These are phyloP conservation scores for Penicillium coffeae DNA, from an alignment of 495 filamentous ascomycete species.

Conservation along the genomic window DNA sequence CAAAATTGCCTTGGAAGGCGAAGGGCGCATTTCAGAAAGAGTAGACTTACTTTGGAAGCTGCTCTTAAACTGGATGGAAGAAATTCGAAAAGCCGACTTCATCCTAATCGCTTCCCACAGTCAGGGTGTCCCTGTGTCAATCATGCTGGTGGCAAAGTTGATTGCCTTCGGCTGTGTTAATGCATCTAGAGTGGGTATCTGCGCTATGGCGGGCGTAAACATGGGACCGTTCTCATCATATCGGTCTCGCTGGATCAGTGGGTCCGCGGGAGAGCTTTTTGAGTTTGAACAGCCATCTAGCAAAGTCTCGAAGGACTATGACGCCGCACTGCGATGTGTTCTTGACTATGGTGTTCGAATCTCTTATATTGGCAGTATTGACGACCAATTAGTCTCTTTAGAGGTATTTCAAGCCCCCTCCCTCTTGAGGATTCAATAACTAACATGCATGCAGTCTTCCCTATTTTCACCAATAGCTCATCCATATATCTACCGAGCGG, in stretches of 20 bases:
- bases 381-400: constrained; percentile 91
- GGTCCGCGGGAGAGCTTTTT: constrained; percentile 86
- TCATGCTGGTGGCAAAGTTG: constrained; percentile 90
- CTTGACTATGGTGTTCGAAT: constrained; percentile 77
- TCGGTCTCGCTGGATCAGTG: constrained; percentile 77
- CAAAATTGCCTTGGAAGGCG: constrained; percentile 93
- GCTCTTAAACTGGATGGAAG: constrained; percentile 89
- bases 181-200: constrained; percentile 68
- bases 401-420: constrained; percentile 52
- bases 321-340: constrained; percentile 64
- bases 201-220: constrained; percentile 94
- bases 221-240: constrained; percentile 87
- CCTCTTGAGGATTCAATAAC: neutral
- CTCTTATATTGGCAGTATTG: constrained; percentile 85
- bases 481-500: constrained; percentile 88
- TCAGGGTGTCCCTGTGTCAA: constrained; percentile 88
- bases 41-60: constrained; percentile 93
- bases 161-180: constrained; percentile 74
- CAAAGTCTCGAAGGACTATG: constrained; percentile 76
- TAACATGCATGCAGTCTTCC: constrained; percentile 56
- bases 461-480: constrained; percentile 78
- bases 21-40: constrained; percentile 88
- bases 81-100: constrained; percentile 82
- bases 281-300: constrained; percentile 81
- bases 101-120: constrained; percentile 89